Percentiles rank a stretch among this genome's conserved stretches.
These are phyloP conservation scores for Penicillium sclerotiorum DNA, from an alignment of 2,329 filamentous ascomycete genomes.

Conservation along the genomic window DNA sequence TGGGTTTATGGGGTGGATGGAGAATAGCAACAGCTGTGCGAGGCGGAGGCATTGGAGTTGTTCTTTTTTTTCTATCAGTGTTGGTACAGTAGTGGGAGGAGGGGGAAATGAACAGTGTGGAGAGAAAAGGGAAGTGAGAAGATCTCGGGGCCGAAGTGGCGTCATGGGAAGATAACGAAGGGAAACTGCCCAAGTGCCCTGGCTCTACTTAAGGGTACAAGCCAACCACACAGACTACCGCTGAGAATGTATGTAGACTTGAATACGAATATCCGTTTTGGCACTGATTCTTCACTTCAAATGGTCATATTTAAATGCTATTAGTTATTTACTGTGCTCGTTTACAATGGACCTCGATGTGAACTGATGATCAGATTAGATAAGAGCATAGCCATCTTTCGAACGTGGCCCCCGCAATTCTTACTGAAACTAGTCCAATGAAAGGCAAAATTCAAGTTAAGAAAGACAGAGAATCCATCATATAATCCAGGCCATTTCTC, in stretches of 20 bases:
- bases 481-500: too few species aligned
- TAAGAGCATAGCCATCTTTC: neutral
- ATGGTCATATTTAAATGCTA: neutral
- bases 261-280: neutral
- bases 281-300: neutral
- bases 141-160: conserved; percentile 5
- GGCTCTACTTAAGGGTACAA: too few species aligned
- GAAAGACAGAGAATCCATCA: too few species aligned
- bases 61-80: too few species aligned
- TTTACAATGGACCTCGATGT: too few species aligned
- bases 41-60: conserved; percentile 24
- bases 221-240: too few species aligned
- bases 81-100: too few species aligned
- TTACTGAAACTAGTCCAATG: neutral
- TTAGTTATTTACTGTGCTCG: too few species aligned
- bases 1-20: conserved; percentile 9
- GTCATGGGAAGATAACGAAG: conserved; percentile 12
- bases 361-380: conserved; percentile 11
- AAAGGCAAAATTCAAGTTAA: neutral
- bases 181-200: too few species aligned
- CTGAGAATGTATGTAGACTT: too few species aligned
- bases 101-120: neutral
- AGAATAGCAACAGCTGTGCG: conserved; percentile 18
- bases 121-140: conserved; percentile 8
- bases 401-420: neutral